phyloP scores from a whole-genome alignment of 352 stramenopile species.

The Phytophthora litchii region DNA sequence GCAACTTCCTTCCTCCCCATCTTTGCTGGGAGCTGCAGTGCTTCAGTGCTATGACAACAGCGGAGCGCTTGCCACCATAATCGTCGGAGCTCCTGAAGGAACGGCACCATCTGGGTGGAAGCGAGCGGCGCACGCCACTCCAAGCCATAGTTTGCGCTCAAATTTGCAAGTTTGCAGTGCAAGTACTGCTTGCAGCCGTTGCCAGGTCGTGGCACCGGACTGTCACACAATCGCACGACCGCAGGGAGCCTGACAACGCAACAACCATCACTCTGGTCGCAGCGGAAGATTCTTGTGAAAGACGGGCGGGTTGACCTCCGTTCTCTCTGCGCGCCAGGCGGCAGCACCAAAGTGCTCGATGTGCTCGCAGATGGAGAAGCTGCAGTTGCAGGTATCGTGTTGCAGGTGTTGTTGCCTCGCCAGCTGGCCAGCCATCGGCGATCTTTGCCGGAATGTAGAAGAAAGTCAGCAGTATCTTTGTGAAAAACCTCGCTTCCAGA shows the following conservation, averaged over 20 bases:
- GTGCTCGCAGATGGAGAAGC: constrained; percentile 2
- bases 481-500: constrained; percentile 29
- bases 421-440: constrained; percentile 18
- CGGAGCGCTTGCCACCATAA: neutral
- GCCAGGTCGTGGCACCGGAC: constrained; percentile 14
- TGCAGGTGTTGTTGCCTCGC: neutral
- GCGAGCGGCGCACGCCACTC: constrained; percentile 17
- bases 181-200: constrained; percentile 14
- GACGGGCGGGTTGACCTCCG: constrained; percentile 2
- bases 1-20: constrained; percentile 25
- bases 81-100: constrained; percentile 5
- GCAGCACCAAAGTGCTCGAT: constrained; percentile 1
- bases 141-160: neutral
- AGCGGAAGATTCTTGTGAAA: constrained; percentile 40
- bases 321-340: constrained; percentile 8
- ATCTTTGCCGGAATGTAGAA: constrained; percentile 32
- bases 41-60: neutral
- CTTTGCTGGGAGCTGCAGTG: neutral
- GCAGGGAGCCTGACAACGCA: constrained; percentile 35
- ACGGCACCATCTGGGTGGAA: constrained; percentile 29
- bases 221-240: constrained; percentile 43
- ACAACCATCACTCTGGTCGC: constrained; percentile 46
- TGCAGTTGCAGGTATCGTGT: constrained; percentile 3
- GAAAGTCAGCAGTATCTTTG: constrained; percentile 26
- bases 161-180: neutral